A percentile compares a stretch with the other conserved stretches of the same genome.
phyloP scores from a whole-genome alignment of 78 protist genomes.

The Speleostelium caveatum region DNA sequence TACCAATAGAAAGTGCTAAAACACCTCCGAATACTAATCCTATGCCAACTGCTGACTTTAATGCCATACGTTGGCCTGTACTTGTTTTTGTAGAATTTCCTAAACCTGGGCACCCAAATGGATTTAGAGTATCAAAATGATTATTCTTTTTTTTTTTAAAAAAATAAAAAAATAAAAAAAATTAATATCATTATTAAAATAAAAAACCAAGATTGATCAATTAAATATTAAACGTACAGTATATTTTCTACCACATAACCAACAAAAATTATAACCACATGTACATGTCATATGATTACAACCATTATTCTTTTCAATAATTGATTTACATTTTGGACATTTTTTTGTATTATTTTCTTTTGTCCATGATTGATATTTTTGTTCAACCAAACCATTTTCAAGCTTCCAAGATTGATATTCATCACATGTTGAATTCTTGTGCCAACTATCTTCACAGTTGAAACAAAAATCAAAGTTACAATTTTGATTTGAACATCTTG shows the following conservation, averaged over 20 bases:
- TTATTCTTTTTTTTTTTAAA: too few relatives aligned
- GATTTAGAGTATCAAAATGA: slow-evolving; percentile 12
- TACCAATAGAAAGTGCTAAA: slow-evolving; percentile 8
- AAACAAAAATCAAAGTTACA: slow-evolving; percentile 52
- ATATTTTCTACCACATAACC: slow-evolving; percentile 32
- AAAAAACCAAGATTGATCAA: too few relatives aligned
- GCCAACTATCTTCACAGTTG: slow-evolving; percentile 33
- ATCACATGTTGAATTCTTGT: slow-evolving; percentile 19
- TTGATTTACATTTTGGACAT: slow-evolving; percentile 58
- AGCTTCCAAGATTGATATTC: slow-evolving; percentile 22
- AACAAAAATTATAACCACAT: slow-evolving; percentile 19
- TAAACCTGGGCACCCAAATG: slow-evolving; percentile 33
- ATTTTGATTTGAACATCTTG: slow-evolving; percentile 5
- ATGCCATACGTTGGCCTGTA: neutral
- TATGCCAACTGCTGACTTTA: neutral
- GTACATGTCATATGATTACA: slow-evolving; percentile 45
- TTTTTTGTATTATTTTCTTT: slow-evolving; percentile 30
- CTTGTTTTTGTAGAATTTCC: neutral
- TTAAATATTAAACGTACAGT: too few relatives aligned
- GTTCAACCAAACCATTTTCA: slow-evolving; percentile 17
- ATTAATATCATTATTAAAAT: too few relatives aligned
- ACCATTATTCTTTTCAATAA: slow-evolving; percentile 48
- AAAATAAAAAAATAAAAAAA: too few relatives aligned
- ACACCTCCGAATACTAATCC: slow-evolving; percentile 11
- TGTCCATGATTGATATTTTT: slow-evolving; percentile 1